A percentile compares a stretch with the other conserved stretches of the same genome.
Evolutionary conservation across 257 asterid genomes (phyloP).

Genomic region (Nyctanthes arbortristis): DNA sequence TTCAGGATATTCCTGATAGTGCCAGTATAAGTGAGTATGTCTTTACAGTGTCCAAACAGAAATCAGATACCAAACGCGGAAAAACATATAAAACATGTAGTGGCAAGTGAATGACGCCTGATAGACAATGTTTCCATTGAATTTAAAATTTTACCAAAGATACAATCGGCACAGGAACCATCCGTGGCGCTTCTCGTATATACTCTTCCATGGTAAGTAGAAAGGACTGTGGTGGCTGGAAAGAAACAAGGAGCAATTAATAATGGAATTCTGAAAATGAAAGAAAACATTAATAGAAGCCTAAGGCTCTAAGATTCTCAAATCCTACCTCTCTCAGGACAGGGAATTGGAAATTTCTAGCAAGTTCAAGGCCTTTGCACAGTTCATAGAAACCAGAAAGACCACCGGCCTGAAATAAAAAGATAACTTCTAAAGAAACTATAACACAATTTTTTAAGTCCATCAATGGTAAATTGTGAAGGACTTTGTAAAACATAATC

Average conservation of each 20-base stretch:
- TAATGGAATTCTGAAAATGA: conserved; percentile 8
- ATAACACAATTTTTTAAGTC: conserved; percentile 6
- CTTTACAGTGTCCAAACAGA: not conserved
- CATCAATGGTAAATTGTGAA: conserved; percentile 10
- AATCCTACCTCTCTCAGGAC: conserved; percentile 80
- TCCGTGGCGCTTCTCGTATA: conserved; percentile 52
- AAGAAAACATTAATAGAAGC: conserved; percentile 6
- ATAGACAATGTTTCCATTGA: not conserved
- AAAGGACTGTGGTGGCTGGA: conserved; percentile 60
- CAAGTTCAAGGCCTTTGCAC: conserved; percentile 96
- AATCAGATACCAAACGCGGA: not conserved
- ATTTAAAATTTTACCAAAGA: conserved; percentile 36
- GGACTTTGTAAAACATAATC: conserved; percentile 12
- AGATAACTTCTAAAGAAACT: conserved; percentile 13
- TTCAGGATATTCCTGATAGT: conserved; percentile 84
- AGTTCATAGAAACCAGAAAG: conserved; percentile 95
- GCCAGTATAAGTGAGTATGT: conserved; percentile 7
- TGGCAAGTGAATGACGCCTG: not conserved
- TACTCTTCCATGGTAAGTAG: conserved; percentile 62
- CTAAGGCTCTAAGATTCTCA: conserved; percentile 10
- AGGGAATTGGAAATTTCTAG: conserved; percentile 97
- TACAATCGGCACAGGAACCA: conserved; percentile 50
- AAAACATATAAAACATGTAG: not conserved
- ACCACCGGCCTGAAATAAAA: conserved; percentile 62
- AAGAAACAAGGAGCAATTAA: not conserved